Percentiles rank a stretch among this genome's conserved stretches.
Evolutionary conservation across 163 green algal genomes (phyloP).

Genomic region (Volvox carteri): DNA sequence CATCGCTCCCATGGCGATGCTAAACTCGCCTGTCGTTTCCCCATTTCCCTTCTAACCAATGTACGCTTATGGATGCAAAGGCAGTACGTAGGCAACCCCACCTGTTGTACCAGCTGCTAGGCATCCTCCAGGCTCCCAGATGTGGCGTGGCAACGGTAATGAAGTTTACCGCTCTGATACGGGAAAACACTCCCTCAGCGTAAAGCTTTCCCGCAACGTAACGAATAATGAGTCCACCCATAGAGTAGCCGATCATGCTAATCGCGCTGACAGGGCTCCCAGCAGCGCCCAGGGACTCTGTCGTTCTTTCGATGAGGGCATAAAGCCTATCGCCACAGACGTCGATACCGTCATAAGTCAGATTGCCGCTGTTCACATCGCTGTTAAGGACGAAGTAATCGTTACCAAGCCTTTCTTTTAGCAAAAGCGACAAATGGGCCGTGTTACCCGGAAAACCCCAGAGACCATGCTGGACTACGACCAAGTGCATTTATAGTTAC

Average conservation of each 20-base stretch:
- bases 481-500: conserved; percentile 46
- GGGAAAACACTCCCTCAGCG: conserved; percentile 6
- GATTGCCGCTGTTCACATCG: conserved; percentile 36
- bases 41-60: too few relatives aligned
- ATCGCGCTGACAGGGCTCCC: not conserved
- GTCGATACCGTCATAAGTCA: conserved; percentile 59
- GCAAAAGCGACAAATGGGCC: conserved; percentile 21
- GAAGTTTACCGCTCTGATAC: conserved; percentile 54
- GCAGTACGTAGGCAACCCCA: too few relatives aligned
- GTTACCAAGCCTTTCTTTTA: not conserved
- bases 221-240: conserved; percentile 61
- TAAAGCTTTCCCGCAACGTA: conserved; percentile 59
- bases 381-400: conserved; percentile 46
- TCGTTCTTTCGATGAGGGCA: not conserved
- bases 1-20: too few relatives aligned
- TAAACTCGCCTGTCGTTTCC: too few relatives aligned
- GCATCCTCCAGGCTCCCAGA: conserved; percentile 61
- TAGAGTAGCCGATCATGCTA: conserved; percentile 58
- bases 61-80: too few relatives aligned
- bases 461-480: conserved; percentile 66
- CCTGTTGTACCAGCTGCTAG: conserved; percentile 29
- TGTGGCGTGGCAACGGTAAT: conserved; percentile 70
- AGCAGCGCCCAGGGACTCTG: not conserved
- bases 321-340: conserved; percentile 53
- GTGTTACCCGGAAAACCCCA: conserved; percentile 61